Evolutionary conservation across 768 basidiomycete species (phyloP).

Genomic region (Megacollybia marginata): DNA sequence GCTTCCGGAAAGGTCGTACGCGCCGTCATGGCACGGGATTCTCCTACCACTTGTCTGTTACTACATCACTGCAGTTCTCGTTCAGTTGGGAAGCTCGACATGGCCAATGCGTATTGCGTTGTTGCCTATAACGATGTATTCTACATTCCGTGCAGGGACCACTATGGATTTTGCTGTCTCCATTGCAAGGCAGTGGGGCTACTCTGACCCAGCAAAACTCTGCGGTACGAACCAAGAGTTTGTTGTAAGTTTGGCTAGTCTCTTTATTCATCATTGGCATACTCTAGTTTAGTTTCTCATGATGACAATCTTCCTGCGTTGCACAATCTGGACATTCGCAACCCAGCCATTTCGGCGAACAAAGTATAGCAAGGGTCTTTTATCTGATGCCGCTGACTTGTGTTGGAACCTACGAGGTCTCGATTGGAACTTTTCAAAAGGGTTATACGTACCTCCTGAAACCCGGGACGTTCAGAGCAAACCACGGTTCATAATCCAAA

Average conservation of each 20-base stretch:
- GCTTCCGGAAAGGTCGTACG: too few relatives aligned
- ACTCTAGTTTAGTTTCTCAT: constrained; percentile 27
- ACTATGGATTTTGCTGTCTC: background rate
- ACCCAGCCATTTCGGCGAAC: constrained; percentile 2
- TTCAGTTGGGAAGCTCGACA: background rate
- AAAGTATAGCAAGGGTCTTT: constrained; percentile 2
- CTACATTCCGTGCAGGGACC: background rate
- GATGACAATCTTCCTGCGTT: constrained; percentile 28
- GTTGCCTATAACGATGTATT: background rate
- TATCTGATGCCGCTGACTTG: constrained; percentile 43
- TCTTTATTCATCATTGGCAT: background rate
- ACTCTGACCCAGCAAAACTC: constrained; percentile 12
- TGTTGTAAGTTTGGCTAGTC: too few relatives aligned
- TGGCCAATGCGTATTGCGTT: background rate
- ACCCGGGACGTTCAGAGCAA: constrained; percentile 31
- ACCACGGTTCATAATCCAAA: constrained; percentile 26
- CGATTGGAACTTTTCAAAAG: constrained; percentile 48
- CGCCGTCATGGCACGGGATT: background rate
- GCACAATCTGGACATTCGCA: constrained; percentile 34
- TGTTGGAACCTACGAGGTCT: constrained; percentile 33
- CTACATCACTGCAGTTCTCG: background rate
- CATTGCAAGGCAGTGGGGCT: background rate
- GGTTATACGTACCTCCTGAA: constrained; percentile 32
- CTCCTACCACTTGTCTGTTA: background rate
- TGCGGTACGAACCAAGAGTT: constrained; percentile 38